These are phyloP conservation scores for Penicillium coffeae DNA, from an alignment of 495 filamentous ascomycete genomes.

Conservation along the genomic window DNA sequence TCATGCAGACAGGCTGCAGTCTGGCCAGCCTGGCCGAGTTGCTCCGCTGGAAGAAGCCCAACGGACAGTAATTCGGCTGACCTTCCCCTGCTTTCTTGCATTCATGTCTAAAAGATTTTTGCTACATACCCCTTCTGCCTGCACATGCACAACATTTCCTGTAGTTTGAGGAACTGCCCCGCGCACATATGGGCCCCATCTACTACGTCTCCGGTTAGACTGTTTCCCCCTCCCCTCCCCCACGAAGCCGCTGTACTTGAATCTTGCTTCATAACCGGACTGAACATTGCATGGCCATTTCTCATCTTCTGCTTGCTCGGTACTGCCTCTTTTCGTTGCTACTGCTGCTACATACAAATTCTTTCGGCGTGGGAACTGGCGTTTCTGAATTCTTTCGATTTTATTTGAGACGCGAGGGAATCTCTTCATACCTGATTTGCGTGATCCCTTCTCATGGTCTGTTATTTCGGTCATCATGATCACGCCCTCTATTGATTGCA, in stretches of 20 bases:
- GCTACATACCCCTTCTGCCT: not conserved
- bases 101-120: not conserved
- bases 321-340: not conserved
- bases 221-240: slow-evolving; percentile 3
- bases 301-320: not conserved
- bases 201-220: slow-evolving; percentile 27
- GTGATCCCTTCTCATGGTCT: not conserved
- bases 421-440: not conserved
- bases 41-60: slow-evolving; percentile 62
- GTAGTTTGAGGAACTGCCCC: slow-evolving; percentile 20
- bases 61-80: slow-evolving; percentile 29
- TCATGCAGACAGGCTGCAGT: slow-evolving; percentile 65
- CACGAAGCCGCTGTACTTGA: not conserved
- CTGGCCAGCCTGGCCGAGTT: slow-evolving; percentile 78
- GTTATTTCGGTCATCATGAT: not conserved
- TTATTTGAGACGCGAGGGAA: not conserved
- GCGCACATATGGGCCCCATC: slow-evolving; percentile 37
- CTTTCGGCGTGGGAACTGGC: slow-evolving; percentile 33
- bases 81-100: not conserved
- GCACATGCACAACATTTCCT: not conserved
- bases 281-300: slow-evolving; percentile 13
- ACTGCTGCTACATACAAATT: slow-evolving; percentile 4
- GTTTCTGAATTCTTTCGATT: slow-evolving; percentile 23
- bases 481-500: not conserved
- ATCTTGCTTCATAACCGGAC: slow-evolving; percentile 5